phyloP scores from a whole-genome alignment of 2,329 filamentous ascomycete species.

The Hymenoscyphus repandus region DNA sequence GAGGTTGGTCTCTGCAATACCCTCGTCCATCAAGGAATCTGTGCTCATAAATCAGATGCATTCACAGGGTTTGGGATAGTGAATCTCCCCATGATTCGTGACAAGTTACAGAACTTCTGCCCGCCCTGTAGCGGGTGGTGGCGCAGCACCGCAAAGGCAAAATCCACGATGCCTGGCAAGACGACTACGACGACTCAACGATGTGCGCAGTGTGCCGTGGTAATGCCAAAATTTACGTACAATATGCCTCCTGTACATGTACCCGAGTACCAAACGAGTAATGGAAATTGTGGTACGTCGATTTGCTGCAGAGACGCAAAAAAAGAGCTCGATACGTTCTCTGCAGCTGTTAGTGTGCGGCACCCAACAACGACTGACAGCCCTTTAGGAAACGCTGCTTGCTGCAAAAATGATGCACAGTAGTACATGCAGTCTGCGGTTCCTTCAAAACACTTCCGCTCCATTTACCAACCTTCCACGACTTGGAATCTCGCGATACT shows the following conservation, averaged over 20 bases:
- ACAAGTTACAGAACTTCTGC: not conserved
- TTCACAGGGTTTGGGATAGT: not conserved
- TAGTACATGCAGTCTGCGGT: not conserved
- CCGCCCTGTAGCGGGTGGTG: conserved; percentile 1
- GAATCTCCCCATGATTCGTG: not conserved
- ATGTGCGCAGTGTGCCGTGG: not conserved
- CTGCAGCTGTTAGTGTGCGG: not conserved
- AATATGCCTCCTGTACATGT: too few species aligned
- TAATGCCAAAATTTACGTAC: not conserved
- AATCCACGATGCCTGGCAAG: not conserved
- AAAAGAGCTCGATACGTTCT: not conserved
- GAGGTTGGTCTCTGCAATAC: too few species aligned
- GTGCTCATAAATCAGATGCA: not conserved
- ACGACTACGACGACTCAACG: not conserved
- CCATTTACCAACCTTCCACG: not conserved
- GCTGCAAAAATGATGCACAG: conserved; percentile 4
- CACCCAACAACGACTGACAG: not conserved
- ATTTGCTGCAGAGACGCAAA: not conserved
- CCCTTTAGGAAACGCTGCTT: not conserved
- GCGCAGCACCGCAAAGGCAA: conserved; percentile 5
- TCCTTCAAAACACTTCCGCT: not conserved
- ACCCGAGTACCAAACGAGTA: not conserved
- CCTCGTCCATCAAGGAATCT: too few species aligned
- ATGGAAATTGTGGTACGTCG: not conserved
- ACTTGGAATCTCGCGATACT: not conserved